Evolutionary conservation across 352 stramenopile species (phyloP).

Genomic region (Phytophthora meadii): DNA sequence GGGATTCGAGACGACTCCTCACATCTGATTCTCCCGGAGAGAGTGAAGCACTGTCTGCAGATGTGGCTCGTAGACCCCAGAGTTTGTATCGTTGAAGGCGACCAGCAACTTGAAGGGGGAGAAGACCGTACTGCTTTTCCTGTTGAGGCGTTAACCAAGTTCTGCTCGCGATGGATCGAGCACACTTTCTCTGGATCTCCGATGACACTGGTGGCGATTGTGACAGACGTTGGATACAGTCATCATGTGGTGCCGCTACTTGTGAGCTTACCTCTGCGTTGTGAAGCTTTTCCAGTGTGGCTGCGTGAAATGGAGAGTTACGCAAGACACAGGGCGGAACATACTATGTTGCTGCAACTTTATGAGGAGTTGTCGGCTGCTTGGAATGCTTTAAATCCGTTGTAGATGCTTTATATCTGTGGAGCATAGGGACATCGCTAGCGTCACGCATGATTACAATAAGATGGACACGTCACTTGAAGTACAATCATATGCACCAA

Average conservation of each 20-base stretch:
- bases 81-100: not conserved
- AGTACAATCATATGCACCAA: too few relatives aligned
- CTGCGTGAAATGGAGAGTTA: not conserved
- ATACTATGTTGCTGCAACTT: not conserved
- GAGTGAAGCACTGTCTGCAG: slow-evolving; percentile 2
- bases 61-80: not conserved
- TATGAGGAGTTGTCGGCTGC: not conserved
- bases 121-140: not conserved
- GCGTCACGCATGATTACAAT: too few relatives aligned
- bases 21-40: not conserved
- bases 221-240: slow-evolving; percentile 19
- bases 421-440: too few relatives aligned
- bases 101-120: not conserved
- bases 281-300: not conserved
- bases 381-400: not conserved
- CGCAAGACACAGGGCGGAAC: not conserved
- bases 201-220: slow-evolving; percentile 2
- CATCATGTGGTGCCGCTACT: slow-evolving; percentile 18
- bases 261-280: slow-evolving; percentile 20
- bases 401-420: too few relatives aligned
- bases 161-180: slow-evolving; percentile 15
- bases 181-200: not conserved
- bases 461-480: too few relatives aligned
- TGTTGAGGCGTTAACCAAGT: not conserved
- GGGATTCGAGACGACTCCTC: not conserved